Evolutionary conservation across 768 basidiomycete species (phyloP).

Genomic region (Podaxis sp.): DNA sequence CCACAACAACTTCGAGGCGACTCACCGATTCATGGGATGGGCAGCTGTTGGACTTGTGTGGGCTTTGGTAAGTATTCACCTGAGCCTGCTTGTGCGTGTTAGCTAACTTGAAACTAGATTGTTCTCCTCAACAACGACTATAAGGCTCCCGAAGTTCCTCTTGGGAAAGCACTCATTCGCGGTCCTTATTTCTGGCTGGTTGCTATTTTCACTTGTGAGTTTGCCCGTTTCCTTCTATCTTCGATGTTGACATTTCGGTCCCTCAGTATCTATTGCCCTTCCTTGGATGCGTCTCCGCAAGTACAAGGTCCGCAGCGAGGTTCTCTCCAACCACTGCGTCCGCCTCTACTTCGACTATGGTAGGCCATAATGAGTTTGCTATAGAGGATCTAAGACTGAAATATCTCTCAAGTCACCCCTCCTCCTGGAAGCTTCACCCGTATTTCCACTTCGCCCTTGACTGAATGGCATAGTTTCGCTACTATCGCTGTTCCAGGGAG

Average conservation of each 20-base stretch:
- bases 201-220: constrained; percentile 27
- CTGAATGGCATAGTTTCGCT: constrained; percentile 54
- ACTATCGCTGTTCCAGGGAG: constrained; percentile 36
- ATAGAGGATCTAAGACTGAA: neutral
- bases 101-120: constrained; percentile 1
- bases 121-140: constrained; percentile 27
- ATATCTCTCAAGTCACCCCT: constrained; percentile 14
- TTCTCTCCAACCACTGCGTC: constrained; percentile 54
- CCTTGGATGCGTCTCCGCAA: constrained; percentile 54
- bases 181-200: constrained; percentile 50
- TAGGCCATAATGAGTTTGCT: constrained; percentile 35
- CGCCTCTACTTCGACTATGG: constrained; percentile 53
- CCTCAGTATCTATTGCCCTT: constrained; percentile 42
- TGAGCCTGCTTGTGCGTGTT: neutral
- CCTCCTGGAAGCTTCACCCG: constrained; percentile 17
- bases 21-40: constrained; percentile 50
- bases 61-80: constrained; percentile 1
- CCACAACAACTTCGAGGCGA: constrained; percentile 55
- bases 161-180: constrained; percentile 43
- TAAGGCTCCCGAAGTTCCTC: constrained; percentile 29
- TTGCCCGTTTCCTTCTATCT: constrained; percentile 13
- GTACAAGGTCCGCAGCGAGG: constrained; percentile 45
- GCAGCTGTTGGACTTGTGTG: constrained; percentile 9
- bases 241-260: neutral
- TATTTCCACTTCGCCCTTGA: constrained; percentile 38